Percentiles rank a stretch among this genome's conserved stretches.
These are phyloP conservation scores for Podospora conica DNA, from an alignment of 495 filamentous ascomycete genomes.

Conservation along the genomic window DNA sequence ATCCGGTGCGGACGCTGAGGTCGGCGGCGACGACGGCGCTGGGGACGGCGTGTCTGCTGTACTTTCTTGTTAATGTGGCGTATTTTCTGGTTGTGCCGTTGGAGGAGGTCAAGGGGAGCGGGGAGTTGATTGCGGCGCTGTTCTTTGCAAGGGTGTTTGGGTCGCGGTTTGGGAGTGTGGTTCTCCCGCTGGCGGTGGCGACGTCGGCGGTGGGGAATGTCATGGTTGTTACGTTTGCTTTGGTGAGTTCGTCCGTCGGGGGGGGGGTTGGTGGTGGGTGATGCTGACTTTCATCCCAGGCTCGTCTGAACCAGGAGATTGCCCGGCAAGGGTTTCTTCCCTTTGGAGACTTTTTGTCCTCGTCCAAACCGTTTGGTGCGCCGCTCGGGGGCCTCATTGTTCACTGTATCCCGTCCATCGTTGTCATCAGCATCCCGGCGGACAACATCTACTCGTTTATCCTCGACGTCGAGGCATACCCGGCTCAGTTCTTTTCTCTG, in stretches of 20 bases:
- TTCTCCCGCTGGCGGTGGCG: slow-evolving; percentile 60
- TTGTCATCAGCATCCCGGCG: slow-evolving; percentile 60
- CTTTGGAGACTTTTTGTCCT: slow-evolving; percentile 54
- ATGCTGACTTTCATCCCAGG: slow-evolving; percentile 31
- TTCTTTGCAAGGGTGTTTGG: slow-evolving; percentile 67
- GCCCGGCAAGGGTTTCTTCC: slow-evolving; percentile 57
- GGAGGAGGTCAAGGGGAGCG: slow-evolving; percentile 61
- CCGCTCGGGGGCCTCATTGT: slow-evolving; percentile 61
- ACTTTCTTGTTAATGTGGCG: slow-evolving; percentile 63
- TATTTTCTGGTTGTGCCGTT: slow-evolving; percentile 64
- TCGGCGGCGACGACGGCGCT: slow-evolving; percentile 59
- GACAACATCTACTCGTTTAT: slow-evolving; percentile 69
- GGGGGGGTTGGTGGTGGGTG: not conserved
- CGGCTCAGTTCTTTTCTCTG: slow-evolving; percentile 54
- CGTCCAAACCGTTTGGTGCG: slow-evolving; percentile 60
- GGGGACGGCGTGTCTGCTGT: slow-evolving; percentile 54
- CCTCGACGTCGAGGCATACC: slow-evolving; percentile 66
- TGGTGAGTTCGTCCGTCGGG: slow-evolving; percentile 42
- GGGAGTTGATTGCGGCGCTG: slow-evolving; percentile 60
- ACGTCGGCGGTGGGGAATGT: slow-evolving; percentile 66
- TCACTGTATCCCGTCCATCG: slow-evolving; percentile 60
- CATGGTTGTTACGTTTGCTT: slow-evolving; percentile 67
- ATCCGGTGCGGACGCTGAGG: slow-evolving; percentile 61
- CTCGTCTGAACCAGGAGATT: slow-evolving; percentile 50
- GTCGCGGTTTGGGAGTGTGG: slow-evolving; percentile 44